phyloP scores from a whole-genome alignment of 352 stramenopile species.

The Phytophthora boehmeriae region DNA sequence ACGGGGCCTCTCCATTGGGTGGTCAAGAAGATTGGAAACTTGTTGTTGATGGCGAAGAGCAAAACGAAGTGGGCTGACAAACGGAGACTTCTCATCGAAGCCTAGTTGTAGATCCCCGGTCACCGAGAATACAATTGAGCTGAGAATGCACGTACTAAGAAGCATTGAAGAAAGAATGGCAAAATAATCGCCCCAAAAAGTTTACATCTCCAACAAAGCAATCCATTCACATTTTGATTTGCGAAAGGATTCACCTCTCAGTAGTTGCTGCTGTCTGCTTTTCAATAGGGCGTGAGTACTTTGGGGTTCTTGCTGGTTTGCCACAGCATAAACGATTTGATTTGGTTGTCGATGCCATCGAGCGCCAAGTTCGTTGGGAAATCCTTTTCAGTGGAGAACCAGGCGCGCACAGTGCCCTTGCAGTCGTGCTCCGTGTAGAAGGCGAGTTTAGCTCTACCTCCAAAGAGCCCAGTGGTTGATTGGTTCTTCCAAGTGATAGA shows the following conservation, averaged over 20 bases:
- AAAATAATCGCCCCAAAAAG: too few species aligned
- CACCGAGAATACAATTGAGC: too few species aligned
- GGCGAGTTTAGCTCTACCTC: slow-evolving; percentile 24
- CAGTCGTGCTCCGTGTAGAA: slow-evolving; percentile 36
- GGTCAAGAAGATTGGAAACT: neutral
- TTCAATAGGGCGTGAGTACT: slow-evolving; percentile 12
- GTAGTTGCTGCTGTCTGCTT: too few species aligned
- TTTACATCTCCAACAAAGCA: too few species aligned
- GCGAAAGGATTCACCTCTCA: too few species aligned
- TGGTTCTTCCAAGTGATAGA: slow-evolving; percentile 31
- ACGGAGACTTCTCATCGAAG: neutral
- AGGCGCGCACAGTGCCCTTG: slow-evolving; percentile 11
- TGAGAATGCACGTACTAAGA: too few species aligned
- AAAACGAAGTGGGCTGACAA: neutral
- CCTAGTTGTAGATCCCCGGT: too few species aligned
- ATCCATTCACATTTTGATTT: too few species aligned
- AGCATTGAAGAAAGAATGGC: too few species aligned
- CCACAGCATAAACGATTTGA: slow-evolving; percentile 35
- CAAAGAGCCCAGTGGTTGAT: slow-evolving; percentile 5
- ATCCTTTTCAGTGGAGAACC: slow-evolving; percentile 13
- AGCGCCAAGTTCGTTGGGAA: slow-evolving; percentile 22
- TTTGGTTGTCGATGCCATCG: slow-evolving; percentile 27
- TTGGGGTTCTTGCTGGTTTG: slow-evolving; percentile 6
- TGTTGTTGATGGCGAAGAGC: neutral
- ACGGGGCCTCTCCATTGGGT: neutral